Conservation (phyloP, 768 basidiomycete genomes). For the Lactifluus volemus region DNA sequence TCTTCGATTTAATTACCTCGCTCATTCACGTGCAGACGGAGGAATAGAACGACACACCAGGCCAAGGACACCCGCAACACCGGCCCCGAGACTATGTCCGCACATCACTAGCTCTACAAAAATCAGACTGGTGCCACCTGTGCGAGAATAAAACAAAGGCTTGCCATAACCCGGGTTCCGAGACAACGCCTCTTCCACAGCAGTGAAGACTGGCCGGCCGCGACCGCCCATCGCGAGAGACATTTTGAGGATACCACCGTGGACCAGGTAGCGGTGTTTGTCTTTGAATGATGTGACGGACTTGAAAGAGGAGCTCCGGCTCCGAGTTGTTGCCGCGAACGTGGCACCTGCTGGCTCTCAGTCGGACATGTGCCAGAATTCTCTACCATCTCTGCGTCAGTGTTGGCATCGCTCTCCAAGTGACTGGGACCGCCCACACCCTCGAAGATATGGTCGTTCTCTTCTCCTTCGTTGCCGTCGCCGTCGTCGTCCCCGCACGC, state of each 20-base stretch:
- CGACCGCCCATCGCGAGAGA: conserved; percentile 69
- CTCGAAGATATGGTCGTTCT: neutral
- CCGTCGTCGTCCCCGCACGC: conserved; percentile 19
- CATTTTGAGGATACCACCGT: conserved; percentile 75
- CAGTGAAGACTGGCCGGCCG: conserved; percentile 69
- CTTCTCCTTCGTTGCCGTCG: neutral
- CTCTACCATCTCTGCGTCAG: neutral
- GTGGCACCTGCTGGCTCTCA: neutral
- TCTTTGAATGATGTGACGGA: conserved; percentile 17
- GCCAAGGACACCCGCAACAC: conserved; percentile 66
- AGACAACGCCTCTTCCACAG: conserved; percentile 59
- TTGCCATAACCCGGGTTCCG: conserved; percentile 65
- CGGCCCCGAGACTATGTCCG: conserved; percentile 80
- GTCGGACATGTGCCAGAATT: neutral
- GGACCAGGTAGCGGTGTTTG: conserved; percentile 48
- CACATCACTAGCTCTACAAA: conserved; percentile 58
- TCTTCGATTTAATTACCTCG: neutral
- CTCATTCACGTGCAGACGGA: neutral
- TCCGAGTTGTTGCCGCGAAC: conserved; percentile 3
- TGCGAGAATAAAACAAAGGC: conserved; percentile 21
- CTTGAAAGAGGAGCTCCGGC: conserved; percentile 17
- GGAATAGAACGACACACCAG: conserved; percentile 38
- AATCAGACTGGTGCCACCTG: neutral
- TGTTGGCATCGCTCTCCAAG: neutral
- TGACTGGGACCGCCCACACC: conserved; percentile 23